These are phyloP conservation scores for Mycothermus thermophilus DNA, from an alignment of 495 filamentous ascomycete species.

Conservation along the genomic window DNA sequence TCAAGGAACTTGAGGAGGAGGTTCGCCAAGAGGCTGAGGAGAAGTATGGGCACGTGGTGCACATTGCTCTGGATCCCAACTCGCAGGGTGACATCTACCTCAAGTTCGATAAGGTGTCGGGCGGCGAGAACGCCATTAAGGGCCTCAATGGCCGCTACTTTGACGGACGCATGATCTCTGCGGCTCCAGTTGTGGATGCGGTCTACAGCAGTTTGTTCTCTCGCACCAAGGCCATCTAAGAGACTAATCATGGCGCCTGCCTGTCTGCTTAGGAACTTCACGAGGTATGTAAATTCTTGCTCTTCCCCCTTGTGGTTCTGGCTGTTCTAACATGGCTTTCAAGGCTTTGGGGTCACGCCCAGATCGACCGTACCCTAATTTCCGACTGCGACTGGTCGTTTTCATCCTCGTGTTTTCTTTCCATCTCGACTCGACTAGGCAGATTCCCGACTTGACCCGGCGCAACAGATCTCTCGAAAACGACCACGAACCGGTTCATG, in stretches of 20 bases:
- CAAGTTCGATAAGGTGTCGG: conserved; percentile 89
- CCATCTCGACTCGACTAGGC: no score
- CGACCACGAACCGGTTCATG: no score
- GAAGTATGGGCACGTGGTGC: conserved; percentile 96
- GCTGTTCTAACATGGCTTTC: neutral
- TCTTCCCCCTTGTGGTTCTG: neutral
- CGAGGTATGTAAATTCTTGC: conserved; percentile 13
- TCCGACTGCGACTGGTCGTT: no score
- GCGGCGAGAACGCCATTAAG: conserved; percentile 93
- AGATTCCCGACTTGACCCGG: no score
- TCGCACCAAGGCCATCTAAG: conserved; percentile 59
- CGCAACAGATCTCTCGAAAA: no score
- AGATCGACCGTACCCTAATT: no score
- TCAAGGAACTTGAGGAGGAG: conserved; percentile 89
- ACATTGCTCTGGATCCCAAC: conserved; percentile 90
- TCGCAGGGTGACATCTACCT: conserved; percentile 93
- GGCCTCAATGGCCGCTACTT: conserved; percentile 96
- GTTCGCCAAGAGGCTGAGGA: conserved; percentile 84
- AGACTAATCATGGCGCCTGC: conserved; percentile 37
- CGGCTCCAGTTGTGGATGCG: conserved; percentile 89
- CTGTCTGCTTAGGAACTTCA: conserved; percentile 26
- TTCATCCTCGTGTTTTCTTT: no score
- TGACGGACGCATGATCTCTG: conserved; percentile 75
- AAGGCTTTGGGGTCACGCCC: no score
- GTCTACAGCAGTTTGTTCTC: conserved; percentile 97